A percentile compares a stretch with the other conserved stretches of the same genome.
Conservation (phyloP, 1,139 yeast species). For the Groenewaldozyma sp. region DNA sequence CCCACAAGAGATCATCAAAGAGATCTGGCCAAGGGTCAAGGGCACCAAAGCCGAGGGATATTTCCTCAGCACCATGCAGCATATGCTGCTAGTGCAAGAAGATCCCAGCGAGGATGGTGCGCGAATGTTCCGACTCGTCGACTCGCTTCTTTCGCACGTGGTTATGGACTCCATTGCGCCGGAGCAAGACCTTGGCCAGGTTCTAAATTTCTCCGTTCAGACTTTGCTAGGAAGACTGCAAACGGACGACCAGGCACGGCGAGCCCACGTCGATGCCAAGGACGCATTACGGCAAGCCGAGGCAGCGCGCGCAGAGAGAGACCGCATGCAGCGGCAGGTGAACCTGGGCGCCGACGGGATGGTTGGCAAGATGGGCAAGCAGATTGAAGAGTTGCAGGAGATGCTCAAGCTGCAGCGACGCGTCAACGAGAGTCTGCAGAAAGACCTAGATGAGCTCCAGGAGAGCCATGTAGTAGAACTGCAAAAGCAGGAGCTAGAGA, state of each 20-base stretch:
- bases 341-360: conserved; percentile 80
- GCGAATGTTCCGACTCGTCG: conserved; percentile 68
- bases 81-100: conserved; percentile 50
- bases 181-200: conserved; percentile 56
- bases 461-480: conserved; percentile 63
- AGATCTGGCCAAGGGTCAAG: conserved; percentile 62
- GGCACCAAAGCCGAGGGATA: conserved; percentile 61
- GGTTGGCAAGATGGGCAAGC: conserved; percentile 59
- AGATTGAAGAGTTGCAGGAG: conserved; percentile 63
- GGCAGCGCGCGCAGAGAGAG: conserved; percentile 79
- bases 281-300: conserved; percentile 60
- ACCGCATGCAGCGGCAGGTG: conserved; percentile 62
- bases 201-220: conserved; percentile 77
- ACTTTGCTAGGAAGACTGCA: conserved; percentile 67
- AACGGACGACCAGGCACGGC: conserved; percentile 83
- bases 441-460: conserved; percentile 61
- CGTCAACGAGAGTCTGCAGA: conserved; percentile 51
- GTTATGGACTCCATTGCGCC: conserved; percentile 47
- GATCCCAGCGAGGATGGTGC: conserved; percentile 50
- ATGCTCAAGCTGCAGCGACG: conserved; percentile 60
- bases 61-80: conserved; percentile 73
- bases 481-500: conserved; percentile 80
- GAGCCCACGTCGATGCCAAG: conserved; percentile 67
- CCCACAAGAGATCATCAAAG: conserved; percentile 61
- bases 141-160: conserved; percentile 74